Conservation (phyloP, 2,329 filamentous ascomycete genomes). For the Cadophora gregata region DNA sequence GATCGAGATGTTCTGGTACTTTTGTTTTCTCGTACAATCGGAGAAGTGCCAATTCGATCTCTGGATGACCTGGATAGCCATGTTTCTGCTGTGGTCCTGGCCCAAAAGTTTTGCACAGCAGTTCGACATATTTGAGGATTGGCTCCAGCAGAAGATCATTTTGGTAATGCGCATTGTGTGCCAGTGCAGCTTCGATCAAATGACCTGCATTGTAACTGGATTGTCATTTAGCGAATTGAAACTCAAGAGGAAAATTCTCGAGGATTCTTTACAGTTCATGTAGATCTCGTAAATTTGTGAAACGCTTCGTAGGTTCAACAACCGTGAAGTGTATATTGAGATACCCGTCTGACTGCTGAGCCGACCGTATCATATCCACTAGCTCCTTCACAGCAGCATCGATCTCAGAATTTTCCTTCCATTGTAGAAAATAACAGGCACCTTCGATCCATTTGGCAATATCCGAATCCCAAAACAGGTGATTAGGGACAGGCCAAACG, state of each 20-base stretch:
- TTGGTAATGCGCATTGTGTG: constrained; percentile 58
- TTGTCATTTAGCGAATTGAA: neutral
- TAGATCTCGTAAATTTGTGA: constrained; percentile 64
- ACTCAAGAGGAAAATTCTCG: neutral
- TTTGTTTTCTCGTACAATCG: constrained; percentile 51
- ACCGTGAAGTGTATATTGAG: constrained; percentile 68
- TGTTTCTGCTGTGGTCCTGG: constrained; percentile 54
- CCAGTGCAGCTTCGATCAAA: constrained; percentile 64
- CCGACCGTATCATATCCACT: constrained; percentile 61
- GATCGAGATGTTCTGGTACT: constrained; percentile 48
- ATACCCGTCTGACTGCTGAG: constrained; percentile 66
- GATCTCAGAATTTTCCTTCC: constrained; percentile 52
- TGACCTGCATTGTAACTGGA: constrained; percentile 64
- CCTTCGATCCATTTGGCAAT: constrained; percentile 68
- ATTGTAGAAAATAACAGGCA: constrained; percentile 60
- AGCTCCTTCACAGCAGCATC: constrained; percentile 59
- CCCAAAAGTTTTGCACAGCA: constrained; percentile 59
- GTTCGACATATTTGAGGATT: constrained; percentile 59
- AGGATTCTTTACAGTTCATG: constrained; percentile 58
- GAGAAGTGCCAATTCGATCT: constrained; percentile 57
- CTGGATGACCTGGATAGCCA: constrained; percentile 66
- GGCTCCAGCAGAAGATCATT: constrained; percentile 58
- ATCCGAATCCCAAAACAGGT: constrained; percentile 65
- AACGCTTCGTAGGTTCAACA: constrained; percentile 59
- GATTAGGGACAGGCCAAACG: constrained; percentile 62